phyloP scores from a whole-genome alignment of 192 early-diverging fungal genomes.

The Lobosporangium transversale region DNA sequence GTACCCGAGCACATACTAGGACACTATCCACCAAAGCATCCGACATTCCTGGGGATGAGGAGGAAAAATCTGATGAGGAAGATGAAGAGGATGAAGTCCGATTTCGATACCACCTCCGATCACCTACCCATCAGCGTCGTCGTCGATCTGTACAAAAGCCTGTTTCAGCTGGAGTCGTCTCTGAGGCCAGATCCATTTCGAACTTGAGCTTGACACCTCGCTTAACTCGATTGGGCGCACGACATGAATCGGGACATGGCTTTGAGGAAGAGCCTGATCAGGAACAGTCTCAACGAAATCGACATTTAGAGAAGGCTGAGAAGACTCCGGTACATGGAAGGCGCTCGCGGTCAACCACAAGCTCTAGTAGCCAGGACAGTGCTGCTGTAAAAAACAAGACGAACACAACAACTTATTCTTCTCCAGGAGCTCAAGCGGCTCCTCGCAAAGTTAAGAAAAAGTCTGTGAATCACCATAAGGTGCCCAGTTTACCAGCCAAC shows the following conservation, averaged over 20 bases:
- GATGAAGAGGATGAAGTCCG: constrained; percentile 35
- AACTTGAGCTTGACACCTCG: constrained; percentile 25
- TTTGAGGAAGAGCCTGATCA: constrained; percentile 33
- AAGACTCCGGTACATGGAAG: constrained; percentile 15
- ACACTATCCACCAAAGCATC: constrained; percentile 24
- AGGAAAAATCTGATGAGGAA: constrained; percentile 35
- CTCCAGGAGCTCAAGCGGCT: constrained; percentile 17
- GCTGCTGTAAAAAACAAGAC: constrained; percentile 14
- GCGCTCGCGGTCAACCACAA: constrained; percentile 41
- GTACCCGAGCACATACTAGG: constrained; percentile 30
- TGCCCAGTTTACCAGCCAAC: constrained; percentile 39
- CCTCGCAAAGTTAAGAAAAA: constrained; percentile 45
- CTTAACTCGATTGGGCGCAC: constrained; percentile 45
- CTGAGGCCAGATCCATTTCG: not conserved
- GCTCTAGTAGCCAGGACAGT: constrained; percentile 48
- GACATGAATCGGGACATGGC: constrained; percentile 46
- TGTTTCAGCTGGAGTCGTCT: not conserved
- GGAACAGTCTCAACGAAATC: constrained; percentile 14
- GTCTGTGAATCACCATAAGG: constrained; percentile 22
- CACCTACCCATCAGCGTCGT: constrained; percentile 33
- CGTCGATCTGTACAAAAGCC: constrained; percentile 23
- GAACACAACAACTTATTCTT: not conserved
- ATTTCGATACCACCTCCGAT: constrained; percentile 34
- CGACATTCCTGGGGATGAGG: constrained; percentile 17
- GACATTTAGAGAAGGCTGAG: constrained; percentile 18